A percentile compares a stretch with the other conserved stretches of the same genome.
phyloP scores from a whole-genome alignment of 331 rosid species.

The Malus hybrid region DNA sequence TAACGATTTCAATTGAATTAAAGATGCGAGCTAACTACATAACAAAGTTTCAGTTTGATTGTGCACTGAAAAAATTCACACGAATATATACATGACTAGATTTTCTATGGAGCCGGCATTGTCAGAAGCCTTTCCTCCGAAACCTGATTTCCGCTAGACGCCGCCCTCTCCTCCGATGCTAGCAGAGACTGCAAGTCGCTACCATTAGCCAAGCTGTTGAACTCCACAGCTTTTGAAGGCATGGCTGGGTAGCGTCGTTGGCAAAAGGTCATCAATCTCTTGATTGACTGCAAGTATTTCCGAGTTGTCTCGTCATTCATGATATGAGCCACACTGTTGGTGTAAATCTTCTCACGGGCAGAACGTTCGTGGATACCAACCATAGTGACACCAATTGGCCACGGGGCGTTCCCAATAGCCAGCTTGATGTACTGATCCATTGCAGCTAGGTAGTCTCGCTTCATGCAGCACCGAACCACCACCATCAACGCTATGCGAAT shows the following conservation, averaged over 20 bases:
- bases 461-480: constrained; percentile 85
- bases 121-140: constrained; percentile 64
- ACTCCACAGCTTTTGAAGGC: constrained; percentile 99
- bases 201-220: constrained; percentile 97
- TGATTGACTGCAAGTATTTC: constrained; percentile 83
- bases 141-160: constrained; percentile 36
- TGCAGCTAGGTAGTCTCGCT: constrained; percentile 94
- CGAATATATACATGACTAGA: constrained; percentile 17
- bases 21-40: background rate
- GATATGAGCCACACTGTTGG: constrained; percentile 96
- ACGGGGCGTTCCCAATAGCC: constrained; percentile 98
- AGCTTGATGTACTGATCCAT: constrained; percentile 95
- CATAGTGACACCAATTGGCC: constrained; percentile 99
- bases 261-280: constrained; percentile 94
- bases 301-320: constrained; percentile 99
- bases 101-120: constrained; percentile 65
- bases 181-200: constrained; percentile 92
- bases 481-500: constrained; percentile 75
- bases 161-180: constrained; percentile 56
- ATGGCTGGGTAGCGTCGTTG: constrained; percentile 91
- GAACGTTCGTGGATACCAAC: constrained; percentile 99
- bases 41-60: background rate
- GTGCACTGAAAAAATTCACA: background rate
- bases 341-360: constrained; percentile 97
- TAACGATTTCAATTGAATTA: background rate